A percentile compares a stretch with the other conserved stretches of the same genome.
Evolutionary conservation across 768 basidiomycete species (phyloP).

Genomic region (Agaricus blazei): DNA sequence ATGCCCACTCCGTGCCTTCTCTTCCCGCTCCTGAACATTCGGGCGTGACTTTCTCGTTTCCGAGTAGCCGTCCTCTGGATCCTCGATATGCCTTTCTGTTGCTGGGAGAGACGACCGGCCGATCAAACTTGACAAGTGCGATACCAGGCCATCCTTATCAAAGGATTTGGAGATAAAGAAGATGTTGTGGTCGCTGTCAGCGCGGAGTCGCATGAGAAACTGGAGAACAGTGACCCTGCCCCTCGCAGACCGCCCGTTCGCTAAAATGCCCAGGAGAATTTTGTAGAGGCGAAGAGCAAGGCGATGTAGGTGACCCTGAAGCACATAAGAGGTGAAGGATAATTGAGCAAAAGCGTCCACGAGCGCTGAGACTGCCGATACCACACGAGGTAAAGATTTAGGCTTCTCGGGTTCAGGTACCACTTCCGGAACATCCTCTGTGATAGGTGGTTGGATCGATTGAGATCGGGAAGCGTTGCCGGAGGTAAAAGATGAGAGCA

Average conservation of each 20-base stretch:
- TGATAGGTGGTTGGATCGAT: slow-evolving; percentile 39
- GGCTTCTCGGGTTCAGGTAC: slow-evolving; percentile 18
- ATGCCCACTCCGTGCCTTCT: slow-evolving; percentile 48
- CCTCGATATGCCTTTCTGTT: slow-evolving; percentile 14
- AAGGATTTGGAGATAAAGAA: slow-evolving; percentile 55
- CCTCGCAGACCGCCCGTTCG: slow-evolving; percentile 42
- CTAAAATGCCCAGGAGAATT: slow-evolving; percentile 43
- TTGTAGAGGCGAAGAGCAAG: slow-evolving; percentile 53
- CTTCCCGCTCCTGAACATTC: slow-evolving; percentile 46
- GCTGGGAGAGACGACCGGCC: slow-evolving; percentile 36
- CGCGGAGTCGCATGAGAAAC: slow-evolving; percentile 84
- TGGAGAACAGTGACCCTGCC: slow-evolving; percentile 73
- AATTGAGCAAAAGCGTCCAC: slow-evolving; percentile 66
- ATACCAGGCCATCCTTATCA: slow-evolving; percentile 54
- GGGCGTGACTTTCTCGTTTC: slow-evolving; percentile 43
- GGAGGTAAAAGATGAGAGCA: slow-evolving; percentile 53
- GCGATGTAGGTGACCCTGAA: slow-evolving; percentile 39
- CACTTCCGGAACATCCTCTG: slow-evolving; percentile 26
- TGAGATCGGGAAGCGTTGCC: slow-evolving; percentile 55
- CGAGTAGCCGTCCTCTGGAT: slow-evolving; percentile 13
- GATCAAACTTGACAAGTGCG: slow-evolving; percentile 59
- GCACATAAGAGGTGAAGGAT: slow-evolving; percentile 59
- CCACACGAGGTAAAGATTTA: slow-evolving; percentile 36
- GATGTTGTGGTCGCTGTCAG: slow-evolving; percentile 84
- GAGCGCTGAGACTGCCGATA: slow-evolving; percentile 60